phyloP scores from a whole-genome alignment of 1,139 yeast species.

The Trichomonascaceae sp. region DNA sequence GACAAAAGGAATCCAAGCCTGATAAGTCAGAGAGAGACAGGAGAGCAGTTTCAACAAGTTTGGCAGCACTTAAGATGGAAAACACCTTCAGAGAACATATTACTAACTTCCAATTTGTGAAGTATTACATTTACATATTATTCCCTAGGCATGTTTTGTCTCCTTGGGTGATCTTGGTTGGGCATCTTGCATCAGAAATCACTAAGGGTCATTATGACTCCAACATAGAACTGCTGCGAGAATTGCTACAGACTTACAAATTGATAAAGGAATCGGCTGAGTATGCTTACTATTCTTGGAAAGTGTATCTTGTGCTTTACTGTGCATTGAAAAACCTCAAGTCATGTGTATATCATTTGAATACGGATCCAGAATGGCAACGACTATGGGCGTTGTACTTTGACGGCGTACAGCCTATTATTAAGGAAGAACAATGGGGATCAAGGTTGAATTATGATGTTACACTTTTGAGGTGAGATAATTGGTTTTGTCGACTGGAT shows the following conservation, averaged over 20 bases:
- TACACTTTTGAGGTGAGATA: not conserved
- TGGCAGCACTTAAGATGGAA: not conserved
- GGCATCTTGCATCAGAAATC: not conserved
- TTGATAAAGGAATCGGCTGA: conserved; percentile 10
- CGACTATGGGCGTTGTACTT: not conserved
- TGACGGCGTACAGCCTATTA: not conserved
- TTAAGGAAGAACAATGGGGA: conserved; percentile 4
- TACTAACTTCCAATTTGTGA: not conserved
- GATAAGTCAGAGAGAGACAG: not conserved
- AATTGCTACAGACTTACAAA: conserved; percentile 9
- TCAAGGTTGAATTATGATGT: conserved; percentile 1
- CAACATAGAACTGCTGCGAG: conserved; percentile 8
- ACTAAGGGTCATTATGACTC: not conserved
- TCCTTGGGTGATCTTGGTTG: conserved; percentile 1
- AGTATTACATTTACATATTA: not conserved
- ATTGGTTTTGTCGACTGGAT: not conserved
- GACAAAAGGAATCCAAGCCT: not conserved
- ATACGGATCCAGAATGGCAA: conserved; percentile 1
- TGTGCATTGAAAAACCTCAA: conserved; percentile 8
- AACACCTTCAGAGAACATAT: not conserved
- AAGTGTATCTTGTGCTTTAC: conserved; percentile 14
- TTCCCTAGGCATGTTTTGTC: conserved; percentile 1
- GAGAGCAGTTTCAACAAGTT: not conserved
- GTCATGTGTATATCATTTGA: not conserved
- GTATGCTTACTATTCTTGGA: conserved; percentile 15